A percentile compares a stretch with the other conserved stretches of the same genome.
These are phyloP conservation scores for Diplodia corticola DNA, from an alignment of 2,329 filamentous ascomycete species.

Conservation along the genomic window DNA sequence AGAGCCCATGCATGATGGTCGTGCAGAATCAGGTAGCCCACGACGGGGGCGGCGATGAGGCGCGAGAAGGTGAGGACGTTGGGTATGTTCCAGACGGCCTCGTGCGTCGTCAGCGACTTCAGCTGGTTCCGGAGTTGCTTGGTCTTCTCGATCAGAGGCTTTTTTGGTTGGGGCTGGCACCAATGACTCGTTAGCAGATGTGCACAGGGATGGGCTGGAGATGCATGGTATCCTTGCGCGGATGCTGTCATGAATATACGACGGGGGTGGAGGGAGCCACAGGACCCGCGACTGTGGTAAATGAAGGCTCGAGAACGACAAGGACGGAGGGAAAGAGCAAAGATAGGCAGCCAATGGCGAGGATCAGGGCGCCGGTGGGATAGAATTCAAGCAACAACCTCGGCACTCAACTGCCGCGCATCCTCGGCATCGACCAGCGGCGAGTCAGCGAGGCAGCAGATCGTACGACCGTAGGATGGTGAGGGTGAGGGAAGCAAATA, in stretches of 20 bases:
- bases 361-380: background rate
- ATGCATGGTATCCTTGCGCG: constrained; percentile 5
- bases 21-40: constrained; percentile 86
- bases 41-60: constrained; percentile 75
- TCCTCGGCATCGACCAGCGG: background rate
- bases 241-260: background rate
- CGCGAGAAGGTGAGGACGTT: constrained; percentile 90
- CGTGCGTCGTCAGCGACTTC: constrained; percentile 54
- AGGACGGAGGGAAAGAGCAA: background rate
- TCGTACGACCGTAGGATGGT: constrained; percentile 3
- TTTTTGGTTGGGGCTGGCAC: constrained; percentile 22
- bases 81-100: constrained; percentile 97
- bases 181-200: constrained; percentile 20
- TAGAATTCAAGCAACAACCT: background rate
- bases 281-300: constrained; percentile 5
- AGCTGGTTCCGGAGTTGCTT: constrained; percentile 35
- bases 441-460: background rate
- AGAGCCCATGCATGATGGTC: constrained; percentile 78
- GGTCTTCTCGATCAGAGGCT: constrained; percentile 31
- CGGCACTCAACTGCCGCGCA: constrained; percentile 4
- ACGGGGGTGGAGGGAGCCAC: background rate
- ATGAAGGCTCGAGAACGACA: background rate
- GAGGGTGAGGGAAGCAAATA: background rate
- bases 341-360: background rate
- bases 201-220: constrained; percentile 11